Base-by-base conservation (phyloP, 2,329 filamentous ascomycete genomes). In the Aspergillus ochraceoroseus region DNA sequence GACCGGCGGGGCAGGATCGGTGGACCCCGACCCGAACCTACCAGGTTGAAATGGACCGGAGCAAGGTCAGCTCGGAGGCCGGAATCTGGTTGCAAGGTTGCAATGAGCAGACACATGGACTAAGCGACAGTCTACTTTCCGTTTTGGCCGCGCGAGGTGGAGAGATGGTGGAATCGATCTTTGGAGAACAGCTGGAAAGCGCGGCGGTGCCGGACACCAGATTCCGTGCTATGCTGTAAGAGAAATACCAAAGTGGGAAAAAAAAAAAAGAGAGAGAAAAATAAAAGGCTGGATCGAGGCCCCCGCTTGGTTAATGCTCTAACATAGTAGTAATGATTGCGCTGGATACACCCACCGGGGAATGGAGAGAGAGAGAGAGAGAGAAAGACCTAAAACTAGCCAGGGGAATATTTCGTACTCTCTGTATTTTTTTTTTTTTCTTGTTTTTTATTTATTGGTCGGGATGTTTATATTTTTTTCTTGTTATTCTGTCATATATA, bases 21-120 rank as follows among this genome's bases (percentile, higher is more conserved):
- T 83, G 87, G 68, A 72, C 73, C 11, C 85, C 95, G 1, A 73
- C 73, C 20, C 77, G 90, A 38, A 79, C 95, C 62, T 96, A 96
- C 65, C 75, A 75, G 36, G 78, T 95, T 33, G 70, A 81, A 43
- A 87, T 94, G 59, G 73, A 77, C 33, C 69, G 76, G 1, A 81
- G 77, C 19, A 73, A 76, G 32, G 83, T 96, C 22, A 75, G 79
- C n/a, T 60, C 74, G 0, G 79, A 82, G 30, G 83, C 87, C 9
- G 89, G 89, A 3, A 74, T 96, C 43, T 96, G 86, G 83, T 72
- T 96, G 54, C 92, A 96, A 64, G 90, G 90, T 20, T 95, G 89
- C 70, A 94, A 88, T 62, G 89, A 96, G 71, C 80, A 75, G 47
- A 94, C 88, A 22, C 90, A 96, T 64, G 90, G 90, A 44, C 67